A percentile compares a stretch with the other conserved stretches of the same genome.
Conservation (phyloP, 2,329 filamentous ascomycete species). For the Balansia obtecta region DNA sequence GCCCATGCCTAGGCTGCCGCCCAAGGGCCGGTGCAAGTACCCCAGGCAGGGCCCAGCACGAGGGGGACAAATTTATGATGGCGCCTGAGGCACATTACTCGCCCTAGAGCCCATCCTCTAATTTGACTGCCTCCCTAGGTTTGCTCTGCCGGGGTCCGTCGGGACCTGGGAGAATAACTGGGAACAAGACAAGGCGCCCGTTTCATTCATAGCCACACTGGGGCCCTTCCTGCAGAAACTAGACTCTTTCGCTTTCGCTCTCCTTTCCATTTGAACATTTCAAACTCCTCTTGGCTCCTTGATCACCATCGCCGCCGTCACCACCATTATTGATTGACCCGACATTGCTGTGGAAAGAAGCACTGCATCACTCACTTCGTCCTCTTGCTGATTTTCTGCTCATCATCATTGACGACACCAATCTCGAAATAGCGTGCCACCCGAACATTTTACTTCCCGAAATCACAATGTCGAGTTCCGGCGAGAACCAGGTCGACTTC, state of each 20-base stretch:
- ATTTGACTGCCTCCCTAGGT: too few relatives aligned
- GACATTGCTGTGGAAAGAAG: not conserved
- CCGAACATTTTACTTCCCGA: not conserved
- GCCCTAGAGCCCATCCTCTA: too few relatives aligned
- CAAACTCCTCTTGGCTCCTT: constrained; percentile 1
- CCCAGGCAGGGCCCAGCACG: not conserved
- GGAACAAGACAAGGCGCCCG: too few relatives aligned
- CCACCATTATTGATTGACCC: not conserved
- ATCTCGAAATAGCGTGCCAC: constrained; percentile 4
- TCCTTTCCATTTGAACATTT: not conserved
- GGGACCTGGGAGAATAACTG: constrained; percentile 6
- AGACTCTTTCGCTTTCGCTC: constrained; percentile 9
- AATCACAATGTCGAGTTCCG: constrained; percentile 26
- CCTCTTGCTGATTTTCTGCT: not conserved
- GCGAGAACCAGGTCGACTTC: constrained; percentile 35
- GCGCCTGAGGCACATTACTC: too few relatives aligned
- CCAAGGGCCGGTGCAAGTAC: too few relatives aligned
- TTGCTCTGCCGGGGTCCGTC: constrained; percentile 4
- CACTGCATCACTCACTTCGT: not conserved
- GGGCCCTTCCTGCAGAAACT: constrained; percentile 17
- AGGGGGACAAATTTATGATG: too few relatives aligned
- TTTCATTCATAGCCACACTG: constrained; percentile 19
- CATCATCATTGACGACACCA: constrained; percentile 3
- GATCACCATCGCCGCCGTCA: not conserved
- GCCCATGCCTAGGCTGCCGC: constrained; percentile 7